A percentile compares a stretch with the other conserved stretches of the same genome.
These are phyloP conservation scores for Bjerkandera adusta DNA, from an alignment of 1,284 basidiomycete species.

Conservation along the genomic window DNA sequence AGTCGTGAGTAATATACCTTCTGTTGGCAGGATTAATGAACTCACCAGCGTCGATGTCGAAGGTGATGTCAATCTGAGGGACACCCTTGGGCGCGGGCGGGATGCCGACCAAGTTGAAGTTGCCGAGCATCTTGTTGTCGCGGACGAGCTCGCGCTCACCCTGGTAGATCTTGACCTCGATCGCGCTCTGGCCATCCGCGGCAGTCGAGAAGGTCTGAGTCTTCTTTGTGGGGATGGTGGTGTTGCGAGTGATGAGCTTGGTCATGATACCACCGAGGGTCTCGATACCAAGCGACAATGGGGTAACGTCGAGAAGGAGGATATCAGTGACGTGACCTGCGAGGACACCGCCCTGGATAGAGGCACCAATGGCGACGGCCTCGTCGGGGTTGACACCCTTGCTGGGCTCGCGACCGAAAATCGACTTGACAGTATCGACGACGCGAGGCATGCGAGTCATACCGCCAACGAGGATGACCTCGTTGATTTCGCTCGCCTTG, in stretches of 20 bases:
- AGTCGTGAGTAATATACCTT: neutral
- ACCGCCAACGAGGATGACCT: constrained; percentile 97
- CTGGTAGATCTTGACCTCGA: constrained; percentile 98
- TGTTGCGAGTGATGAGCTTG: constrained; percentile 93
- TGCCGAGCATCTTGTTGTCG: constrained; percentile 99
- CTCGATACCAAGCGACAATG: constrained; percentile 92
- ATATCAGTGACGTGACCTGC: constrained; percentile 97
- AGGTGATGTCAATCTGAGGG: constrained; percentile 98
- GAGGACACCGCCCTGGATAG: constrained; percentile 96
- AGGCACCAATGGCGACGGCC: constrained; percentile 95
- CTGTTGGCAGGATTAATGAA: constrained; percentile 13
- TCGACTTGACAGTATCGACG: constrained; percentile 85
- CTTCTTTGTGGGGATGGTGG: constrained; percentile 99
- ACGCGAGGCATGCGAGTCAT: constrained; percentile 99
- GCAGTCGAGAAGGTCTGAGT: constrained; percentile 98
- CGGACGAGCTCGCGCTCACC: constrained; percentile 97
- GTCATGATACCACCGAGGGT: constrained; percentile 99
- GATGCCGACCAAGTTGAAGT: constrained; percentile 98
- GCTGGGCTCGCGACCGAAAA: constrained; percentile 94
- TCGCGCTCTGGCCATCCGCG: constrained; percentile 93
- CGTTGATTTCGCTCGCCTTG: constrained; percentile 91
- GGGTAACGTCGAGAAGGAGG: constrained; percentile 94
- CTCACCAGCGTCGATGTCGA: constrained; percentile 95
- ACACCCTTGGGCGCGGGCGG: constrained; percentile 98
- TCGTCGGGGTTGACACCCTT: constrained; percentile 99